These are phyloP conservation scores for Trichoderma pleuroti DNA, from an alignment of 2,329 filamentous ascomycete species.

Conservation along the genomic window DNA sequence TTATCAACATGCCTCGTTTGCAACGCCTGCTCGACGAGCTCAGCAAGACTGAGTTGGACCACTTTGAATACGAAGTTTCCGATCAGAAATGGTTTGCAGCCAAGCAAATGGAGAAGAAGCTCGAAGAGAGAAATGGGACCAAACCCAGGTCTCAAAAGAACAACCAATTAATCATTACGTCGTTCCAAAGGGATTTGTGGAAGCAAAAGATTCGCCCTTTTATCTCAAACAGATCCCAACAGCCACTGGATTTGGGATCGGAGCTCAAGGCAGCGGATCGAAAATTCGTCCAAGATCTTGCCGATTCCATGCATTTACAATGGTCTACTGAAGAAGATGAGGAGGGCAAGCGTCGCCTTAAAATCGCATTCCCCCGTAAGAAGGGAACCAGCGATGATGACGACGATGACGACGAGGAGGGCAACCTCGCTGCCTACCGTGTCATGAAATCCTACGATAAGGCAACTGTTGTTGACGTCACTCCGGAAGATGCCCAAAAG, in stretches of 20 bases:
- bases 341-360: conserved; percentile 51
- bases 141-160: conserved; percentile 49
- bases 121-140: conserved; percentile 54
- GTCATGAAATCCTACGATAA: conserved; percentile 90
- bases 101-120: conserved; percentile 70
- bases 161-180: conserved; percentile 67
- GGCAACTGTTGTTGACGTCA: conserved; percentile 77
- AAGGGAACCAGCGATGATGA: conserved; percentile 62
- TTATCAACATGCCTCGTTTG: conserved; percentile 82
- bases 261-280: conserved; percentile 78
- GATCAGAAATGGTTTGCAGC: conserved; percentile 90
- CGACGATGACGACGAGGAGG: conserved; percentile 67
- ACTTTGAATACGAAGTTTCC: conserved; percentile 85
- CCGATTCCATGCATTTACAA: conserved; percentile 56
- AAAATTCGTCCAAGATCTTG: conserved; percentile 87
- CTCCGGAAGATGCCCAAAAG: conserved; percentile 72
- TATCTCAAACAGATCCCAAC: conserved; percentile 63
- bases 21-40: conserved; percentile 76
- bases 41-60: conserved; percentile 82
- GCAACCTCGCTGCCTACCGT: conserved; percentile 77
- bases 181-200: conserved; percentile 78
- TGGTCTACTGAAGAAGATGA: conserved; percentile 58
- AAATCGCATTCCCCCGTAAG: conserved; percentile 48
- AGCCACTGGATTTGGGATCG: conserved; percentile 69
- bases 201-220: conserved; percentile 76